phyloP scores from a whole-genome alignment of 2,329 filamentous ascomycete genomes.

The Exophiala oligosperma region DNA sequence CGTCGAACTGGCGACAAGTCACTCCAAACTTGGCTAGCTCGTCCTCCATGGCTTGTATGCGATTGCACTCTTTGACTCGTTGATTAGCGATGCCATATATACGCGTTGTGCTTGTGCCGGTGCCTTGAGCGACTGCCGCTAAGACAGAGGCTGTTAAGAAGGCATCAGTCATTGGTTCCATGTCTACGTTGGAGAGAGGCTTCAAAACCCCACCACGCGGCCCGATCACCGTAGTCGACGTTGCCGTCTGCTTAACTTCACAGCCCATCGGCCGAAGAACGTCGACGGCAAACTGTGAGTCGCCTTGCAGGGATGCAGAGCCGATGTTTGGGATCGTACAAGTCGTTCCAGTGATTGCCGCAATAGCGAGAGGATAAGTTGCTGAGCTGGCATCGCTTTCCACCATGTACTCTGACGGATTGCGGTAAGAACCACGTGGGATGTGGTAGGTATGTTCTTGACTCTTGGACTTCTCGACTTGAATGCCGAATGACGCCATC shows the following conservation, averaged over 20 bases:
- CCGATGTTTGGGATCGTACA: constrained; percentile 98
- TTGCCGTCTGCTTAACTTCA: constrained; percentile 76
- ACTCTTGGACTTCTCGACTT: constrained; percentile 71
- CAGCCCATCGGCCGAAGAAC: constrained; percentile 94
- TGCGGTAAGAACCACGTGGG: constrained; percentile 77
- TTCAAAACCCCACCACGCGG: constrained; percentile 72
- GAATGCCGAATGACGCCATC: constrained; percentile 90
- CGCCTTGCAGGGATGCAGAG: constrained; percentile 85
- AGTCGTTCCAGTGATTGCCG: constrained; percentile 91
- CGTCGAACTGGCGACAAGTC: constrained; percentile 79
- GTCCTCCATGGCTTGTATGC: constrained; percentile 92
- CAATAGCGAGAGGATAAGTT: constrained; percentile 90
- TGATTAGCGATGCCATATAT: constrained; percentile 97
- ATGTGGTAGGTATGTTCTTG: constrained; percentile 94
- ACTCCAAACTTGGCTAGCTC: constrained; percentile 94
- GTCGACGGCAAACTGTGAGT: constrained; percentile 89
- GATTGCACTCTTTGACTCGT: constrained; percentile 96
- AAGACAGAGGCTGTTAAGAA: constrained; percentile 94
- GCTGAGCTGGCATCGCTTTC: constrained; percentile 98
- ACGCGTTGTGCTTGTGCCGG: constrained; percentile 63
- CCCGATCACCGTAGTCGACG: constrained; percentile 89
- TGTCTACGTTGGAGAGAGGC: constrained; percentile 80
- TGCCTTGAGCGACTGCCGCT: constrained; percentile 79
- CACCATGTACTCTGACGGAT: constrained; percentile 81
- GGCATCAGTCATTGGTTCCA: constrained; percentile 99